Conservation (phyloP, 2,329 filamentous ascomycete species). For the Trichoderma sp. region DNA sequence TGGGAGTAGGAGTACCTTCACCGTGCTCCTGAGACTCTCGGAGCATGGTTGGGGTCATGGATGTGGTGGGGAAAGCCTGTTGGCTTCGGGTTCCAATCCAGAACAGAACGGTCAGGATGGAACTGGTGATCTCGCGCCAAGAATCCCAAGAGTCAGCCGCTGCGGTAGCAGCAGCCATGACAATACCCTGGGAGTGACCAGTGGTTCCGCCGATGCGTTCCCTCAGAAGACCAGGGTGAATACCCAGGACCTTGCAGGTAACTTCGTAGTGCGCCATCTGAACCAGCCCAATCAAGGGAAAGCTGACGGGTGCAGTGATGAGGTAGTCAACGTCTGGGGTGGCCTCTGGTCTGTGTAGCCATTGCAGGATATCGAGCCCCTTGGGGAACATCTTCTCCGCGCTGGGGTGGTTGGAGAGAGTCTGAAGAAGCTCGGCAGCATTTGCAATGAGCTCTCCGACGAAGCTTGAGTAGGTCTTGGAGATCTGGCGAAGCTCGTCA, state of each 20-base stretch:
- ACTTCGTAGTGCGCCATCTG: conserved; percentile 95
- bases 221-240: conserved; percentile 82
- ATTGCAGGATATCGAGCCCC: conserved; percentile 90
- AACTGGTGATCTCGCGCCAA: conserved; percentile 74
- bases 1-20: conserved; percentile 92
- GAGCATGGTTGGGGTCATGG: conserved; percentile 82
- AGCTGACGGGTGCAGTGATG: conserved; percentile 90
- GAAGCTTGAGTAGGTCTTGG: conserved; percentile 86
- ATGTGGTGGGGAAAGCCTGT: conserved; percentile 94
- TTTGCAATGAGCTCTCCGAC: conserved; percentile 79
- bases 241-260: conserved; percentile 85
- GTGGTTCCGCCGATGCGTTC: conserved; percentile 84
- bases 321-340: conserved; percentile 94
- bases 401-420: conserved; percentile 74
- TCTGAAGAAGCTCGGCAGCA: conserved; percentile 84
- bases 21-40: conserved; percentile 92
- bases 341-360: conserved; percentile 84
- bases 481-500: conserved; percentile 89
- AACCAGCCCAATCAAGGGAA: conserved; percentile 92
- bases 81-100: conserved; percentile 98
- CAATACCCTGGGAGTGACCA: conserved; percentile 93
- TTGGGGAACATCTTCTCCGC: conserved; percentile 96
- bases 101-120: conserved; percentile 89
- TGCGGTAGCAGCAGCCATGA: conserved; percentile 88
- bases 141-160: conserved; percentile 91